Conservation (phyloP, 2,329 filamentous ascomycete species). For the Herpotrichia juniperi region DNA sequence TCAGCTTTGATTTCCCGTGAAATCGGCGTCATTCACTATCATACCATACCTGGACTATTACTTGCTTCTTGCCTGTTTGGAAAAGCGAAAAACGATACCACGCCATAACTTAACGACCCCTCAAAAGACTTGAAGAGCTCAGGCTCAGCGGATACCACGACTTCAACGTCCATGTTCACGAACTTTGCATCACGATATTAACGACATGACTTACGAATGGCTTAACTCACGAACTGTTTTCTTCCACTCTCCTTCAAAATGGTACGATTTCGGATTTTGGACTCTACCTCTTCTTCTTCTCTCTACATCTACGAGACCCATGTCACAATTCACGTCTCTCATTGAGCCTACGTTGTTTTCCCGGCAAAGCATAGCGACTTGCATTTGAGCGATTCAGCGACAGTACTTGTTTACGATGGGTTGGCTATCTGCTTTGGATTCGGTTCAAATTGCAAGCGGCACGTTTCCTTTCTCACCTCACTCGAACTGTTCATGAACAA, state of each 20-base stretch:
- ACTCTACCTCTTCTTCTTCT: slow-evolving; percentile 9
- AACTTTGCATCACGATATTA: slow-evolving; percentile 11
- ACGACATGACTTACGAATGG: slow-evolving; percentile 4
- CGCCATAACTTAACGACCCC: slow-evolving; percentile 24
- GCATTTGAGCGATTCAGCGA: slow-evolving; percentile 44
- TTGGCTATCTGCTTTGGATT: background rate
- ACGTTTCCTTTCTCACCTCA: slow-evolving; percentile 8
- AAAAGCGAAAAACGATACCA: slow-evolving; percentile 13
- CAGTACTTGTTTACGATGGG: slow-evolving; percentile 15
- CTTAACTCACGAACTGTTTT: background rate
- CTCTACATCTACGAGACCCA: slow-evolving; percentile 10
- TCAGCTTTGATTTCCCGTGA: slow-evolving; percentile 1
- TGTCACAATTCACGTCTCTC: slow-evolving; percentile 23
- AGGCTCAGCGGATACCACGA: slow-evolving; percentile 43
- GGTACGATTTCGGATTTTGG: slow-evolving; percentile 1
- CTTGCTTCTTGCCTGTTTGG: background rate
- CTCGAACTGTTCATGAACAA: slow-evolving; percentile 5
- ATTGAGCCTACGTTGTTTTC: slow-evolving; percentile 18
- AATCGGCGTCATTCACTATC: slow-evolving; percentile 7
- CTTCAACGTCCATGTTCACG: slow-evolving; percentile 19
- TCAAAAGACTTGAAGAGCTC: slow-evolving; percentile 43
- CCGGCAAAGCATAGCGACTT: slow-evolving; percentile 44
- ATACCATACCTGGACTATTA: slow-evolving; percentile 3
- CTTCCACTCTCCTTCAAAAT: slow-evolving; percentile 4
- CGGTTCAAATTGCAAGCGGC: background rate